phyloP scores from a whole-genome alignment of 2,329 filamentous ascomycete genomes.

The Stachybotrys echinatus region DNA sequence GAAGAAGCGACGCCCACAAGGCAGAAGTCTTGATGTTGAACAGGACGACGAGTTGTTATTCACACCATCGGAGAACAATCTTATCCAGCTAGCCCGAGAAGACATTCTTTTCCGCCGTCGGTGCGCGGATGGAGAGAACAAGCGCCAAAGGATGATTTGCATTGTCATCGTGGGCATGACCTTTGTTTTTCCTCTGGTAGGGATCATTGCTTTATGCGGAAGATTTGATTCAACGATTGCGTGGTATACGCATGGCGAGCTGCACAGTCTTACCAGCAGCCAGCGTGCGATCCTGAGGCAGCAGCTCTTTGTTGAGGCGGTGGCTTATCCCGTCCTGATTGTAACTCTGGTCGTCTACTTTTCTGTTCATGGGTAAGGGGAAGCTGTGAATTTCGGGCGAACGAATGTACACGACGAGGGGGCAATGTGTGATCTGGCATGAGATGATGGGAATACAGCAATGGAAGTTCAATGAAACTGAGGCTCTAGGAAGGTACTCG shows the following conservation, averaged over 20 bases:
- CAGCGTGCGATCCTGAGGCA: conserved; percentile 24
- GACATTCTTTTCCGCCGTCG: conserved; percentile 22
- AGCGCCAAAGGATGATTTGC: conserved; percentile 31
- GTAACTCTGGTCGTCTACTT: conserved; percentile 24
- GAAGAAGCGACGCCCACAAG: conserved; percentile 3
- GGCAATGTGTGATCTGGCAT: not conserved
- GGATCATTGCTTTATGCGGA: conserved; percentile 37
- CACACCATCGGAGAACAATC: conserved; percentile 19
- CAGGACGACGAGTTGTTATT: conserved; percentile 11
- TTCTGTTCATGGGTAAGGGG: conserved; percentile 12
- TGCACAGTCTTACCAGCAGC: conserved; percentile 26
- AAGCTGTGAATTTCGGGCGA: not conserved
- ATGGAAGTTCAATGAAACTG: no score
- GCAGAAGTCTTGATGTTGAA: not conserved
- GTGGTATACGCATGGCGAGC: conserved; percentile 44
- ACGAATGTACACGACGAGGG: not conserved
- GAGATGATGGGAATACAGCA: not conserved
- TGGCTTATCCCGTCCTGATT: conserved; percentile 25
- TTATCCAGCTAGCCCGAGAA: conserved; percentile 24
- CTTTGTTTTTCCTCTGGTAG: conserved; percentile 40
- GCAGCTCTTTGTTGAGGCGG: conserved; percentile 30
- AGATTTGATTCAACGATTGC: conserved; percentile 38
- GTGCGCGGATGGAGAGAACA: conserved; percentile 18
- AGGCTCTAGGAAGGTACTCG: no score
- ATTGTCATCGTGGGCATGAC: conserved; percentile 30